These are phyloP conservation scores for Tricladium varicosporioides DNA, from an alignment of 2,329 filamentous ascomycete species.

Conservation along the genomic window DNA sequence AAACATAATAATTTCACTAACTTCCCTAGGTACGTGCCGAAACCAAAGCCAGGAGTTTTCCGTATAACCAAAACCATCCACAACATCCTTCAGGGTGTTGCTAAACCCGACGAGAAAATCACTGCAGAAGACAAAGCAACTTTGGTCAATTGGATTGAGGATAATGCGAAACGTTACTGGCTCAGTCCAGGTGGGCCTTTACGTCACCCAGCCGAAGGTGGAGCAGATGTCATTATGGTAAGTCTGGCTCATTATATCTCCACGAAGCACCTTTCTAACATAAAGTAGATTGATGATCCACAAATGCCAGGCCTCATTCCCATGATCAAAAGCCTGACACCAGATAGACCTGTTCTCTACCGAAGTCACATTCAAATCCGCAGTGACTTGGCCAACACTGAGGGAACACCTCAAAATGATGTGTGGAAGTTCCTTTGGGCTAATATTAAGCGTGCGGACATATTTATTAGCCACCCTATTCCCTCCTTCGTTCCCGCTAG, in stretches of 20 bases:
- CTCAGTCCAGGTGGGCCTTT: conserved; percentile 66
- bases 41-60: conserved; percentile 76
- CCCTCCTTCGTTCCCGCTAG: conserved; percentile 69
- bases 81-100: conserved; percentile 83
- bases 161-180: conserved; percentile 77
- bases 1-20: not conserved
- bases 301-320: conserved; percentile 81
- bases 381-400: conserved; percentile 64
- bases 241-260: conserved; percentile 26
- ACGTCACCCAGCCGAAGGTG: conserved; percentile 61
- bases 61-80: conserved; percentile 84
- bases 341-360: conserved; percentile 74
- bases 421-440: conserved; percentile 76
- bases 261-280: conserved; percentile 6
- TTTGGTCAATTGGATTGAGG: conserved; percentile 70
- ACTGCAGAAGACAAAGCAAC: conserved; percentile 56
- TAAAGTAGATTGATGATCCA: conserved; percentile 68
- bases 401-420: conserved; percentile 66
- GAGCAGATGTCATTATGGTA: conserved; percentile 71
- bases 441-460: conserved; percentile 66
- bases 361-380: conserved; percentile 82
- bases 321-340: conserved; percentile 68
- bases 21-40: conserved; percentile 56
- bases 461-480: conserved; percentile 82
- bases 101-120: conserved; percentile 62